Conservation (phyloP, 2,329 filamentous ascomycete genomes). For the Aspergillus sp. region DNA sequence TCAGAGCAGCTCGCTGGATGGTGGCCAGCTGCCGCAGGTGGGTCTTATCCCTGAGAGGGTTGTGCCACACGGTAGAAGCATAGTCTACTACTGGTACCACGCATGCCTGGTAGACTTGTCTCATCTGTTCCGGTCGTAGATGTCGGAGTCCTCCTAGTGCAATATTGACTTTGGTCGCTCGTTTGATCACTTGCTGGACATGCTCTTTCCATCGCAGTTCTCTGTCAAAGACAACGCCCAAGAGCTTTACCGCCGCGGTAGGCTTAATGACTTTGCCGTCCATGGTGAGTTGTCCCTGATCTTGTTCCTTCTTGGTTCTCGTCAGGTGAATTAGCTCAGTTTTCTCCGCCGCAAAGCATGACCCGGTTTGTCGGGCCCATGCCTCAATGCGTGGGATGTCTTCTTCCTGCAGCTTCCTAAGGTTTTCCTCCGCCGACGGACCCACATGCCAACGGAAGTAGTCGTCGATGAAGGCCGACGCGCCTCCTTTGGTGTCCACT, state of each 20-base stretch:
- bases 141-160: constrained; percentile 17
- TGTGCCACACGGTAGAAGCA: constrained; percentile 22
- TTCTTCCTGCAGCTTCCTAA: constrained; percentile 20
- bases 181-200: constrained; percentile 20
- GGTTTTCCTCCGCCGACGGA: constrained; percentile 20
- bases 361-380: constrained; percentile 25
- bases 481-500: constrained; percentile 19
- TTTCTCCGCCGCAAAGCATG: constrained; percentile 29
- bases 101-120: constrained; percentile 24
- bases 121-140: constrained; percentile 20
- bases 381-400: constrained; percentile 25
- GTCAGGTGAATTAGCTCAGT: constrained; percentile 31
- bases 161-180: constrained; percentile 16
- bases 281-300: constrained; percentile 14
- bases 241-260: constrained; percentile 20
- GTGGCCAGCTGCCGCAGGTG: constrained; percentile 15
- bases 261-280: constrained; percentile 16
- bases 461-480: constrained; percentile 29
- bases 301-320: constrained; percentile 15
- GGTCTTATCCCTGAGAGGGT: constrained; percentile 17
- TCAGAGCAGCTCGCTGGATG: constrained; percentile 17
- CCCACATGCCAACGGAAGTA: constrained; percentile 24
- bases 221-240: constrained; percentile 24
- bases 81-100: constrained; percentile 23
- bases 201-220: constrained; percentile 25